Base-by-base conservation (phyloP, 805 yeast genomes). In the Blastobotrys chiropterorum region DNA sequence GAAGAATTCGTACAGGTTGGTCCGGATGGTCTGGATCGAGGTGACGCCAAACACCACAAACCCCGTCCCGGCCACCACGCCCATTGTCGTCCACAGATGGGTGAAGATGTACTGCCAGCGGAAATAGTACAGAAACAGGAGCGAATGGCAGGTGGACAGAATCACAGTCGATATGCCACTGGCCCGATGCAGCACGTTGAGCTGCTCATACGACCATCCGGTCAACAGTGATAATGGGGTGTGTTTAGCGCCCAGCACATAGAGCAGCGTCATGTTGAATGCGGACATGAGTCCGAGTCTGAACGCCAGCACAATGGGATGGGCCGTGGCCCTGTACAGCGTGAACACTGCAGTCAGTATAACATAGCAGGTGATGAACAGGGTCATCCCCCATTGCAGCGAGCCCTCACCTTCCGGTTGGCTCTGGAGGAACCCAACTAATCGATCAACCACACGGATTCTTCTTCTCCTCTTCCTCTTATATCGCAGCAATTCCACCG, bases 161-260 rank as follows among this genome's bases (percentile, higher is more conserved):
- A 47, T 17, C 8, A 60, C 54, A 34, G 56, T 49, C 11, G 55
- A 22, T 2, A 43, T 45, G 13, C 76, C 78, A 17, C 64, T 66
- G 46, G 62, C 70, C 52, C 74, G 74, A 57, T 74, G 79, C 48
- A 68, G 59, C 34, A 65, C 66, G 53, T 74, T 74, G 51, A 74
- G 61, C 55, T 73, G 73, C 55, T 74, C 78, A 56, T 74, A 74
- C 20, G 74, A 66, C 53, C 74, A 67, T 1, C 78, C 79, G 0
- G 77, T 72, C 15, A 60, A 47, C 26, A 40, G 50, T 5, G 55
- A 48, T 3, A 60, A 38, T 1, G 64, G 64, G 3, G 56, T 47
- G 46, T 56, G 61, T 49, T 60, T 60, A 2, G 60, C 59, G 1
- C 64, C 64, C 7, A 60, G 50, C 16, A 60, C 56, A 47, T 60